A percentile compares a stretch with the other conserved stretches of the same genome.
These are phyloP conservation scores for Talaromyces wortmannii DNA, from an alignment of 495 filamentous ascomycete genomes.

Conservation along the genomic window DNA sequence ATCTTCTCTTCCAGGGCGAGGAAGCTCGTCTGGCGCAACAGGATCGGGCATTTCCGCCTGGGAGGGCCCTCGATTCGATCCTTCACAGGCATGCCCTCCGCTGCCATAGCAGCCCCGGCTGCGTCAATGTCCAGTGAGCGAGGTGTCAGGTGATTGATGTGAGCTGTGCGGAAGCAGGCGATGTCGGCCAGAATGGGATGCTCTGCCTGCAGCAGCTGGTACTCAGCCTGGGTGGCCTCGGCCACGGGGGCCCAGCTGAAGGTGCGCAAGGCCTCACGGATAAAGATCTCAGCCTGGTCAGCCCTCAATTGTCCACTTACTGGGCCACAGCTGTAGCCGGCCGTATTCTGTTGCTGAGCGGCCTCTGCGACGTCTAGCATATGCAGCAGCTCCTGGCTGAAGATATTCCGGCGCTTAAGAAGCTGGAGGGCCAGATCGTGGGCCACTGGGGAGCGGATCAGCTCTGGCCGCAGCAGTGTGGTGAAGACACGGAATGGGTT, in stretches of 20 bases:
- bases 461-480: conserved; percentile 28
- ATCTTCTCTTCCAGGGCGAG: conserved; percentile 32
- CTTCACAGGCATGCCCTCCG: conserved; percentile 25
- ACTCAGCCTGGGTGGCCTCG: conserved; percentile 15
- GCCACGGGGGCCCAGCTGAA: conserved; percentile 29
- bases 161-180: conserved; percentile 29
- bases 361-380: conserved; percentile 17
- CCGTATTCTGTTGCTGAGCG: background rate
- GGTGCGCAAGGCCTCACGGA: conserved; percentile 24
- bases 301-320: conserved; percentile 9
- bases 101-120: conserved; percentile 25
- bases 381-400: conserved; percentile 20
- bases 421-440: conserved; percentile 15
- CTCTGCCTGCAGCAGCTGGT: conserved; percentile 24
- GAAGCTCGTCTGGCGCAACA: conserved; percentile 38
- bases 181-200: conserved; percentile 36
- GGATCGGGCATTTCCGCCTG: conserved; percentile 21
- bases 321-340: background rate
- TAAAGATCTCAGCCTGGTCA: conserved; percentile 18
- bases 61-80: conserved; percentile 36
- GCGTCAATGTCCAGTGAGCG: conserved; percentile 36
- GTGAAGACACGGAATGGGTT: conserved; percentile 40
- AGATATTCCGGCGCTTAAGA: conserved; percentile 26
- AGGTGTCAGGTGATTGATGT: conserved; percentile 41
- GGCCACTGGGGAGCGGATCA: conserved; percentile 20